phyloP scores from a whole-genome alignment of 2,329 filamentous ascomycete genomes.

The Immersiporthe knoxdaviesiana region DNA sequence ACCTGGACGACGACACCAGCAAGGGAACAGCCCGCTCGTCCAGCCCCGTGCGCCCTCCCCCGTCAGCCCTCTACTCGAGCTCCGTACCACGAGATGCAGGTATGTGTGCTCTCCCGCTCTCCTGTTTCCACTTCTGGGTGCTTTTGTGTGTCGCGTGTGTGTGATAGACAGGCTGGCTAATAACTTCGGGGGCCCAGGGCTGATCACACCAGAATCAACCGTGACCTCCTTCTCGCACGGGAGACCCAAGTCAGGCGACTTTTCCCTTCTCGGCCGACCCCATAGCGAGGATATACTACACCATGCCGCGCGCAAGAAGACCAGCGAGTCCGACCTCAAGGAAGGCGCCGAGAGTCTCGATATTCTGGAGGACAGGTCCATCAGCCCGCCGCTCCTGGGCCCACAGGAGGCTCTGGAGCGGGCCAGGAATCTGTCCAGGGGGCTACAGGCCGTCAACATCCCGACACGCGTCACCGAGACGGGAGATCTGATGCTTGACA shows the following conservation, averaged over 20 bases:
- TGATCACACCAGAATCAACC: constrained; percentile 56
- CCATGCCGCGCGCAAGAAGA: constrained; percentile 45
- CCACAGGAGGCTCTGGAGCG: constrained; percentile 78
- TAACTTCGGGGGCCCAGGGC: constrained; percentile 41
- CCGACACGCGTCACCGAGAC: constrained; percentile 89
- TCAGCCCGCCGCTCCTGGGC: constrained; percentile 76
- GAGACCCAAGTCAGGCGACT: constrained; percentile 56
- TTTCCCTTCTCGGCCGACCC: constrained; percentile 50
- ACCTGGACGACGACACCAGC: constrained; percentile 62
- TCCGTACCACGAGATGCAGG: constrained; percentile 41
- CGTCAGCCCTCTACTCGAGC: constrained; percentile 46
- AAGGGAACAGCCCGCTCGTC: constrained; percentile 43
- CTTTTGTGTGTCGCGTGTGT: background rate
- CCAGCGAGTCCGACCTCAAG: constrained; percentile 42
- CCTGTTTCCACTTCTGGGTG: constrained; percentile 3
- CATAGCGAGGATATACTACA: constrained; percentile 61
- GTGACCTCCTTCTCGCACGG: constrained; percentile 54
- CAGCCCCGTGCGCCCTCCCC: constrained; percentile 49
- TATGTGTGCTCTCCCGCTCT: constrained; percentile 30
- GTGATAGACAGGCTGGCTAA: too few species aligned
- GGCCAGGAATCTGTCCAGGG: constrained; percentile 82
- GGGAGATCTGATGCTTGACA: constrained; percentile 95
- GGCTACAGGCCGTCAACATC: constrained; percentile 88
- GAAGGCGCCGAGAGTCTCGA: constrained; percentile 43
- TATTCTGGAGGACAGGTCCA: constrained; percentile 59